phyloP scores from a whole-genome alignment of 2,329 filamentous ascomycete species.

The Aureobasidium sp. region DNA sequence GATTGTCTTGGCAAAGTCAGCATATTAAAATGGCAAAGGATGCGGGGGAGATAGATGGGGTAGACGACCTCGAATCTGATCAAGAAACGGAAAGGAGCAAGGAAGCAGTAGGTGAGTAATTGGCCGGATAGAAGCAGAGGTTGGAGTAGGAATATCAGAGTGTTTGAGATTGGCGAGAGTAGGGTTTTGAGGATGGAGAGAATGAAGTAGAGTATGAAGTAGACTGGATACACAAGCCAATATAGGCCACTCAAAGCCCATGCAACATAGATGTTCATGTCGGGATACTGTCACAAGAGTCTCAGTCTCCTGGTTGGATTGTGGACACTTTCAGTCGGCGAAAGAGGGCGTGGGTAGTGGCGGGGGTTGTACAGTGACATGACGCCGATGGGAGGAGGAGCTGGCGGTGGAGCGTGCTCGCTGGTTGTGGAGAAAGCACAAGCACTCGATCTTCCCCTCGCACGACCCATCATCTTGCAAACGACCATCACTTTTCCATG shows the following conservation, averaged over 20 bases:
- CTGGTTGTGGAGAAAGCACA: constrained; percentile 7
- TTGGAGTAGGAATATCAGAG: constrained; percentile 43
- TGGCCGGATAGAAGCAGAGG: constrained; percentile 44
- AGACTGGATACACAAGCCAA: constrained; percentile 34
- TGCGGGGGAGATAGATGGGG: constrained; percentile 5
- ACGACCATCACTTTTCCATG: constrained; percentile 28
- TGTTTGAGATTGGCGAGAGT: constrained; percentile 41
- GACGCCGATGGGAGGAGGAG: no score
- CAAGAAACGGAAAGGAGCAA: constrained; percentile 46
- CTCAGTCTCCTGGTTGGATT: no score
- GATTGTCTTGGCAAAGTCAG: constrained; percentile 31
- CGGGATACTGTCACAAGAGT: neutral
- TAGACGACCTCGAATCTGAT: constrained; percentile 46
- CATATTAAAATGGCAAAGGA: constrained; percentile 24
- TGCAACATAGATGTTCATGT: constrained; percentile 29
- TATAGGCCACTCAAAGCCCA: constrained; percentile 29
- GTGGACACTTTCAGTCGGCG: no score
- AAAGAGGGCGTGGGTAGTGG: no score
- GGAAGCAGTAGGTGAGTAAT: constrained; percentile 34
- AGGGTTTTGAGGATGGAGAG: constrained; percentile 35
- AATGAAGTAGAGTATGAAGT: constrained; percentile 34
- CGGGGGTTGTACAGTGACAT: no score
- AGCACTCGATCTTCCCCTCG: neutral
- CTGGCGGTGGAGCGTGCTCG: neutral
- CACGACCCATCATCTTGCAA: neutral